Base-by-base conservation (phyloP, 768 basidiomycete genomes). In the Hygrocybe coccinea region DNA sequence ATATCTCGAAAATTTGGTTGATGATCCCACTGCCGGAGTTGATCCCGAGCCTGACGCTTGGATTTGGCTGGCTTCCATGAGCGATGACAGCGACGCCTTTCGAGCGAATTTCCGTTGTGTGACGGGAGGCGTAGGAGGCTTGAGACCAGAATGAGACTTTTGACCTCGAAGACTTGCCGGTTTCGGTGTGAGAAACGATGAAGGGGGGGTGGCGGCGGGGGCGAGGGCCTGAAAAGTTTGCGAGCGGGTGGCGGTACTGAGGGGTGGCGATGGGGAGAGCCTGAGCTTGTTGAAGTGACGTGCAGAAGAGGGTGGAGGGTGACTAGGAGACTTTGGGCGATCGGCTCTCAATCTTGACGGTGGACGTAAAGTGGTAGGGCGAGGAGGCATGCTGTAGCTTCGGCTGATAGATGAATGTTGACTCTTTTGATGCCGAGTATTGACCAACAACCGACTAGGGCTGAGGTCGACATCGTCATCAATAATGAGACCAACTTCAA, bases 391-490 rank as follows among this genome's bases (percentile, higher is more conserved):
- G 62, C 79, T 86, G 64, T 80, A 80, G 60, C 83, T 85, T 49
- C 86, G 82, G 46, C 71, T 72, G 59, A 74, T 71, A 60, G 69
- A 19, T 37, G 11, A 66, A 37, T 71, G 78, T 54, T 74, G 71
- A 17, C 73, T 69, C 57, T 80, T 74, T 17, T 72, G 69, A 21
- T 65, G 63, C 21, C 78, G 76, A 33, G n/a, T n/a, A 22, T 74
- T 64, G 59, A 77, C 82, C 65, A 77, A 71, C 37, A 83, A 78
- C 52, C 88, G 77, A 67, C 86, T 87, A 12, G 89, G 87, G 65
- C 86, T 91, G 47, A 93, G 82, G 65, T 92, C 89, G 52, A 79
- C 80, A 65, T 90, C 90, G 59, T 89, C 87, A 63, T 87, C 85
- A 62, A 94, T 85, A 60, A 91, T 79, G 51, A 94, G 83, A 12